Conservation (phyloP, 2,329 filamentous ascomycete genomes). For the Colletotrichum kahawae region DNA sequence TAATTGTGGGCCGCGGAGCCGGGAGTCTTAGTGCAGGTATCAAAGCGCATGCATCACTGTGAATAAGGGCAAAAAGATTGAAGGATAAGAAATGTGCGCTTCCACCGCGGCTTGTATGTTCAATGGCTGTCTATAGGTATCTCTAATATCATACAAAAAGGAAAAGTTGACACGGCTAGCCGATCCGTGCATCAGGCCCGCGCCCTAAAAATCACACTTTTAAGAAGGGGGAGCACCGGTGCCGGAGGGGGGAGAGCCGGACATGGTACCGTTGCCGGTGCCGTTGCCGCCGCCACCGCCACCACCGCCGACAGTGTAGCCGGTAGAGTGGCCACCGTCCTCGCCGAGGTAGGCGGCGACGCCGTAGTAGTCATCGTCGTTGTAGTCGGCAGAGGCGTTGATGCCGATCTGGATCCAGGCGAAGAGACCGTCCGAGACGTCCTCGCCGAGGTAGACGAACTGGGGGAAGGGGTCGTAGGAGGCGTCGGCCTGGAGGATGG, state of each 20-base stretch:
- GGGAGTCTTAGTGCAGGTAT: neutral
- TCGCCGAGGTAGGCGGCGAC: constrained; percentile 8
- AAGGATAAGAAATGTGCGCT: neutral
- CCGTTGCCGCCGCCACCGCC: constrained; percentile 1
- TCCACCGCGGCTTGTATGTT: neutral
- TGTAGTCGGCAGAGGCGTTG: constrained; percentile 34
- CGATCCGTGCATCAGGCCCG: neutral
- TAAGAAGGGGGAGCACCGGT: neutral
- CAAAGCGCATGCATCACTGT: neutral
- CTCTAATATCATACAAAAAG: neutral
- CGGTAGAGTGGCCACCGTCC: constrained; percentile 11
- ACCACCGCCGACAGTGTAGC: neutral
- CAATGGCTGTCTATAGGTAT: neutral
- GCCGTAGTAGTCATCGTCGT: constrained; percentile 15
- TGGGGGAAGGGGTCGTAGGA: constrained; percentile 58
- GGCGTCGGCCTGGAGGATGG: constrained; percentile 49
- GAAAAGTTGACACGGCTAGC: neutral
- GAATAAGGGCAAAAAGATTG: neutral
- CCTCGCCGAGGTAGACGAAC: constrained; percentile 62
- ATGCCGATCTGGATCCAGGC: constrained; percentile 61
- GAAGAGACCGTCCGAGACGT: constrained; percentile 55
- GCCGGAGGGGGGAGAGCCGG: neutral
- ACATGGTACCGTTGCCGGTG: neutral
- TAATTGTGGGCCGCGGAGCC: neutral
- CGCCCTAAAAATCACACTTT: neutral